These are phyloP conservation scores for Aureobasidium sp. DNA, from an alignment of 2,329 filamentous ascomycete genomes.

Conservation along the genomic window DNA sequence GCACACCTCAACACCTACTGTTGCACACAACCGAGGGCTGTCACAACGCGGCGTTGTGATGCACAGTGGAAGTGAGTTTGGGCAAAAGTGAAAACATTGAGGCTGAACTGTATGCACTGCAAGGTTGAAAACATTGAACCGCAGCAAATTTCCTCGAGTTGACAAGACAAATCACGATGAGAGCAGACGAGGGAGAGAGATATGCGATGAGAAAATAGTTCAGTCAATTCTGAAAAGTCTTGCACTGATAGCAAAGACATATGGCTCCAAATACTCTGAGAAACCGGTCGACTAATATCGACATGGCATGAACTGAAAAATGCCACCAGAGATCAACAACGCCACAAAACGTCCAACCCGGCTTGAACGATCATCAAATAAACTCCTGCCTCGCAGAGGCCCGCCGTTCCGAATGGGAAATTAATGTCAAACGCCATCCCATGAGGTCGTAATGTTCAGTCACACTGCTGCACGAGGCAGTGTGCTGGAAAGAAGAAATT, in stretches of 20 bases:
- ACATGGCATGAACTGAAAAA: neutral
- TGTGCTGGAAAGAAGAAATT: neutral
- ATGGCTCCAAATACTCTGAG: neutral
- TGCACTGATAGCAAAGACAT: slow-evolving; percentile 1
- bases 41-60: neutral
- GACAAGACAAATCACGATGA: neutral
- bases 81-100: neutral
- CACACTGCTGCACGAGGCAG: neutral
- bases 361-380: neutral
- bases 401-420: neutral
- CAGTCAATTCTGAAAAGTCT: neutral
- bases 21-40: neutral
- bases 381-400: neutral
- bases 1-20: neutral
- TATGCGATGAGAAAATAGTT: neutral
- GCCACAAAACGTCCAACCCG: slow-evolving; percentile 1
- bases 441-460: neutral
- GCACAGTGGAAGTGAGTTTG: neutral
- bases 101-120: neutral
- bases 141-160: neutral
- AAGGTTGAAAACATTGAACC: neutral
- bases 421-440: neutral
- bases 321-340: neutral
- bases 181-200: neutral
- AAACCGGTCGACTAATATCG: slow-evolving; percentile 1